These are phyloP conservation scores for Boletus reticuloceps DNA, from an alignment of 768 basidiomycete genomes.

Conservation along the genomic window DNA sequence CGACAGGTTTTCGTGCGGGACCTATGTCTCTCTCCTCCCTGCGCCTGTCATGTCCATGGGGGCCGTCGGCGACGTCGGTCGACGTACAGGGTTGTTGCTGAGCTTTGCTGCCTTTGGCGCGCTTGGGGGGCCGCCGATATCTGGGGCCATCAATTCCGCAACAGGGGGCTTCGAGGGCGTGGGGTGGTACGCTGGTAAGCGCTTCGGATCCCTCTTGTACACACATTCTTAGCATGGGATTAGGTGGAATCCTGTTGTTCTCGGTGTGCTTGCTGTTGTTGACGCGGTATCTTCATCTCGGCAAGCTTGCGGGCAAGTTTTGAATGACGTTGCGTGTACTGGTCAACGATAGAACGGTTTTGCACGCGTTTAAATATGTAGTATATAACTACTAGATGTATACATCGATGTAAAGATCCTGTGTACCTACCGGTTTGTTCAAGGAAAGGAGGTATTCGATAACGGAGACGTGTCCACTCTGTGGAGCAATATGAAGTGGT, in stretches of 20 bases:
- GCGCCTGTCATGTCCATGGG: conserved; percentile 65
- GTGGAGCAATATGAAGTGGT: too few relatives aligned
- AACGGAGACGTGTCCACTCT: too few relatives aligned
- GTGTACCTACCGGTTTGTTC: too few relatives aligned
- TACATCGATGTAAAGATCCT: too few relatives aligned
- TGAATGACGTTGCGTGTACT: conserved; percentile 15
- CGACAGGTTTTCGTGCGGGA: conserved; percentile 56
- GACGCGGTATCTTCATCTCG: conserved; percentile 40
- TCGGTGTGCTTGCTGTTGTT: conserved; percentile 41
- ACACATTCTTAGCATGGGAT: not conserved
- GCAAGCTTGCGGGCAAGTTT: conserved; percentile 40
- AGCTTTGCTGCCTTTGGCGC: conserved; percentile 61
- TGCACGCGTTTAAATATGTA: too few relatives aligned
- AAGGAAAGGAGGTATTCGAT: too few relatives aligned
- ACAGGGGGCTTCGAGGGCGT: conserved; percentile 43
- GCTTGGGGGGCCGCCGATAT: conserved; percentile 68
- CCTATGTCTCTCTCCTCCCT: conserved; percentile 54
- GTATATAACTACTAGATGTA: too few relatives aligned
- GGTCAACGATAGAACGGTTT: too few relatives aligned
- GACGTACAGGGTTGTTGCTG: conserved; percentile 63
- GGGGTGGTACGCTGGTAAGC: conserved; percentile 42
- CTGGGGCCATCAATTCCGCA: conserved; percentile 59
- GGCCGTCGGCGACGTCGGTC: conserved; percentile 56
- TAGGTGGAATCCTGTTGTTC: conserved; percentile 40
- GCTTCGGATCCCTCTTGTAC: not conserved